A percentile compares a stretch with the other conserved stretches of the same genome.
Evolutionary conservation across 805 yeast genomes (phyloP).

Genomic region (Candida schatavii): DNA sequence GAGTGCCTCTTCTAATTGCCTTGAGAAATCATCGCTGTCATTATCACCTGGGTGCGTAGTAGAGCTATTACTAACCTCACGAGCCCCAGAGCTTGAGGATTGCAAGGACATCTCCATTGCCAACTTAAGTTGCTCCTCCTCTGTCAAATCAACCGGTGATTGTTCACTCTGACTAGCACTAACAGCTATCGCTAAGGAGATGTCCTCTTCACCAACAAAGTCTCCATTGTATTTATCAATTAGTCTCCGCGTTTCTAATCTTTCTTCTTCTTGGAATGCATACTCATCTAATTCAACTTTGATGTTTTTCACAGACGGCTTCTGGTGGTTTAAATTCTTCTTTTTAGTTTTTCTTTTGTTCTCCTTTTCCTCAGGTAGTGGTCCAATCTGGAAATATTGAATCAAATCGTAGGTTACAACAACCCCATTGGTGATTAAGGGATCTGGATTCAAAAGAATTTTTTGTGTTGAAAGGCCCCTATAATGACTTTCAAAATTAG

Average conservation of each 20-base stretch:
- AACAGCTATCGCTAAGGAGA: constrained; percentile 24
- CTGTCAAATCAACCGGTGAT: constrained; percentile 7
- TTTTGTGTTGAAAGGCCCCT: constrained; percentile 22
- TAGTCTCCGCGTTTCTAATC: constrained; percentile 21
- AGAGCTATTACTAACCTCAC: neutral
- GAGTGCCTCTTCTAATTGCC: constrained; percentile 2
- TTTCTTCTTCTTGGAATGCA: constrained; percentile 24
- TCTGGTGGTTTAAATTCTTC: constrained; percentile 22
- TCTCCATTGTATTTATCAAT: constrained; percentile 49
- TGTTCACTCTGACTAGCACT: constrained; percentile 5
- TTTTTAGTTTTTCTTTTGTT: constrained; percentile 15
- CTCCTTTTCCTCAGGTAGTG: constrained; percentile 12
- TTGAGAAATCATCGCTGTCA: neutral
- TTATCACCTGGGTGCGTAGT: neutral
- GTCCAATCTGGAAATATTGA: constrained; percentile 50
- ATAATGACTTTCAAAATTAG: constrained; percentile 19
- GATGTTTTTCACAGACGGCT: constrained; percentile 18
- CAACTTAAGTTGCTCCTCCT: constrained; percentile 38
- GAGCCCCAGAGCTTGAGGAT: neutral
- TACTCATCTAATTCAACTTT: constrained; percentile 37
- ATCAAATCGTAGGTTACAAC: constrained; percentile 39
- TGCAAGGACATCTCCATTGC: constrained; percentile 41
- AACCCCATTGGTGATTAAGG: constrained; percentile 33
- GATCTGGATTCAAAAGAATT: constrained; percentile 25
- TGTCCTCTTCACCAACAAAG: constrained; percentile 13